Base-by-base conservation (phyloP, 768 basidiomycete genomes). In the Mycena polygramma region DNA sequence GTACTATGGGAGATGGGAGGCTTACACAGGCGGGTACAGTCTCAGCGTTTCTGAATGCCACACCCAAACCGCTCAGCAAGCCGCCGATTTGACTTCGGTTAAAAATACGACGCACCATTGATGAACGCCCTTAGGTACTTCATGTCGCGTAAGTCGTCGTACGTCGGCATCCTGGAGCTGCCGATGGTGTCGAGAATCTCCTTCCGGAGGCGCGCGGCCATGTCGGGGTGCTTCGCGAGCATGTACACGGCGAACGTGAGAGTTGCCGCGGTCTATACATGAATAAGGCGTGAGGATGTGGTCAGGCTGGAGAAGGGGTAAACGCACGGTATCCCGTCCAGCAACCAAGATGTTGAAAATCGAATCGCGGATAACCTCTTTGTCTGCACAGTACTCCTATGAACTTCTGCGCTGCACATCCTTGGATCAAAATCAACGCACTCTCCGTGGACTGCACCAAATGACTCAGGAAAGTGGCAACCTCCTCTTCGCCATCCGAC, bases 381-480 rank as follows among this genome's bases (percentile, higher is more conserved):
- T 68, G 37, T 77, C 75, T 76, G 57, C 20, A 20, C 30, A 2
- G 6, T 6, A 30, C 6, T 30, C 30, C 30, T 6, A 30, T 30
- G 3, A 30, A 30, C 30, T 3, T 30, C 30, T 30, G 30, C 30
- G 30, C 30, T 30, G 30, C 30, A 30, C 6, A 30, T 30, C 30
- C 30, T 30, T 7, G 5, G 9, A 15, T 7, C 11, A 30, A 35
- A 24, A 43, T 4, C 22, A 26, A 58, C 75, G 11, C 61, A 84
- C 85, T 83, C 51, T 83, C 80, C 7, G 87, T 87, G 62, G 76
- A 76, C 58, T 80, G 78, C 41, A 87, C 81, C 43, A 88, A 72
- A 74, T 87, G 82, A 69, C 84, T 84, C 69, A 88, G 30, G 30
- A 30, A 30, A 30, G 30, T 30, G 30, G 30, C 3, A 30, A 37